Percentiles rank a stretch among this genome's conserved stretches.
Conservation (phyloP, 1,284 basidiomycete species). For the Mycena sp. region DNA sequence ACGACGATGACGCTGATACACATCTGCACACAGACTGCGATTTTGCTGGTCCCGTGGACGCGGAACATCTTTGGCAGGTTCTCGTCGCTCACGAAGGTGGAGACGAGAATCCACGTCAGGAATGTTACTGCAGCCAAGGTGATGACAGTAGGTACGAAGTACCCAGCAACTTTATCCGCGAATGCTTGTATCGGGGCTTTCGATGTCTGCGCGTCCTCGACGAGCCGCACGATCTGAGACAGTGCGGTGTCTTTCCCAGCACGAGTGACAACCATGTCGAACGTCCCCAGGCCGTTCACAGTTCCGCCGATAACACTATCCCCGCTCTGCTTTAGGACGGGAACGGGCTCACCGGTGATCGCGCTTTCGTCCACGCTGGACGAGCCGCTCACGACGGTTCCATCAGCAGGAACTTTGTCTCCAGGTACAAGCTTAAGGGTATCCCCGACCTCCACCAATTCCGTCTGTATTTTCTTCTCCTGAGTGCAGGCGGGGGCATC, state of each 20-base stretch:
- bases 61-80: conserved; percentile 87
- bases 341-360: conserved; percentile 96
- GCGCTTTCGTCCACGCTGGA: conserved; percentile 97
- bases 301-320: conserved; percentile 95
- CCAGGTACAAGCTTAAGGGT: conserved; percentile 95
- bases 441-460: conserved; percentile 95
- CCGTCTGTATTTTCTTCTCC: conserved; percentile 93
- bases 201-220: conserved; percentile 97
- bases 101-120: conserved; percentile 84
- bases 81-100: conserved; percentile 67
- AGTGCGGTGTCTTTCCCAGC: conserved; percentile 97
- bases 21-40: conserved; percentile 95
- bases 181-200: conserved; percentile 99
- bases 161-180: conserved; percentile 93
- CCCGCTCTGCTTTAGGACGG: conserved; percentile 85
- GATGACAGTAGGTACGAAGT: conserved; percentile 95
- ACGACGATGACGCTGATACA: conserved; percentile 99
- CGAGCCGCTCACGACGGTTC: conserved; percentile 86
- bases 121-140: conserved; percentile 87
- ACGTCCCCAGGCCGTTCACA: conserved; percentile 94
- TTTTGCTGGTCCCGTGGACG: conserved; percentile 82
- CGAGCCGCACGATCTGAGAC: conserved; percentile 95
- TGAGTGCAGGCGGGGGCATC: conserved; percentile 80
- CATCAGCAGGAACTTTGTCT: conserved; percentile 97
- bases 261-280: conserved; percentile 95